Conservation (phyloP, 768 basidiomycete species). For the Paxillus involutus region DNA sequence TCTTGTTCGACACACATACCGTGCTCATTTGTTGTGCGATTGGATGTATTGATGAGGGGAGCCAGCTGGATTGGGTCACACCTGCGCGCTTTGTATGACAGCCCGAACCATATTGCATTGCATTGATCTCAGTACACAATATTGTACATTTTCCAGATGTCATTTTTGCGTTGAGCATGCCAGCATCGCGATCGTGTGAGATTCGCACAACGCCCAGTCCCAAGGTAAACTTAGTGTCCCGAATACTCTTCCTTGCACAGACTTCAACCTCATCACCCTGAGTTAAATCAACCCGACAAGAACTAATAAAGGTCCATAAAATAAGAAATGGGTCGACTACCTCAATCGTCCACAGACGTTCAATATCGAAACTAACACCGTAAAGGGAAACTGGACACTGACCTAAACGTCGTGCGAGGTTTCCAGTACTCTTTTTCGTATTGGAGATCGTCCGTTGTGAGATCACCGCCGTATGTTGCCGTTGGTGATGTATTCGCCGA, state of each 20-base stretch:
- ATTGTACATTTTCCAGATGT: slow-evolving; percentile 13
- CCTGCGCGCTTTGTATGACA: slow-evolving; percentile 10
- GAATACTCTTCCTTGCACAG: too few relatives aligned
- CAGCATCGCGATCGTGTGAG: not conserved
- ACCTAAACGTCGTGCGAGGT: too few relatives aligned
- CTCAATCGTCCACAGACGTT: too few relatives aligned
- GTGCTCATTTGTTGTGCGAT: not conserved
- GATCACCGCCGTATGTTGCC: too few relatives aligned
- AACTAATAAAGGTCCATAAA: not conserved
- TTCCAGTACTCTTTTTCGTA: too few relatives aligned
- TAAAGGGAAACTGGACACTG: too few relatives aligned
- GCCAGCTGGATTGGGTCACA: not conserved
- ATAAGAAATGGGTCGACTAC: slow-evolving; percentile 1
- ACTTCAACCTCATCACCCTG: too few relatives aligned
- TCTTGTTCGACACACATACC: not conserved
- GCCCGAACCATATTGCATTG: slow-evolving; percentile 15
- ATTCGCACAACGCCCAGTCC: not conserved
- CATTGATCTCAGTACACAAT: slow-evolving; percentile 19
- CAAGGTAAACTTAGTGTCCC: too few relatives aligned
- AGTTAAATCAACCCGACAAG: too few relatives aligned
- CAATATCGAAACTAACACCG: too few relatives aligned
- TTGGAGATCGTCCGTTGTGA: too few relatives aligned
- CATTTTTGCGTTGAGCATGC: not conserved
- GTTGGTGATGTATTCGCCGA: too few relatives aligned
- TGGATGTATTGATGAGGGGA: slow-evolving; percentile 1